These are phyloP conservation scores for Ophiostoma tasmaniense DNA, from an alignment of 2,329 filamentous ascomycete species.

Conservation along the genomic window DNA sequence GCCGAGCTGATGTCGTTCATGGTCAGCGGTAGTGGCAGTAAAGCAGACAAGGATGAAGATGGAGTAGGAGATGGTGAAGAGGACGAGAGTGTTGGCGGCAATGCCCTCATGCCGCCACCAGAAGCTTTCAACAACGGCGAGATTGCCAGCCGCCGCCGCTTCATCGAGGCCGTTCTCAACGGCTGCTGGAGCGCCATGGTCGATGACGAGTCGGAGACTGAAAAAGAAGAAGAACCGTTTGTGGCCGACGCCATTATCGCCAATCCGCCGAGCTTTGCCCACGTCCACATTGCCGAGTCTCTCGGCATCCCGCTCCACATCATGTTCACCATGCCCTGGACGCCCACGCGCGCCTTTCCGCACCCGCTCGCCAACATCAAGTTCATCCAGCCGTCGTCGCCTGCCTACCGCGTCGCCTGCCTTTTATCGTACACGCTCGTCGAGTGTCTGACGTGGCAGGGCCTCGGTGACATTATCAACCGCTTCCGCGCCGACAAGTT, in stretches of 20 bases:
- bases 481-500: slow-evolving; percentile 45
- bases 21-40: slow-evolving; percentile 52
- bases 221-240: slow-evolving; percentile 34
- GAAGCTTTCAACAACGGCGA: slow-evolving; percentile 70
- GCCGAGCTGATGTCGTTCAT: slow-evolving; percentile 78
- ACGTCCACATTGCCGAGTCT: slow-evolving; percentile 57
- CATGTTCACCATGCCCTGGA: slow-evolving; percentile 56
- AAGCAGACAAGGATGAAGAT: slow-evolving; percentile 26
- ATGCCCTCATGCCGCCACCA: slow-evolving; percentile 73
- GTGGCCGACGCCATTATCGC: slow-evolving; percentile 59
- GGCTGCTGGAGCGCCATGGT: slow-evolving; percentile 68
- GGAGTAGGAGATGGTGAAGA: not conserved
- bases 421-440: slow-evolving; percentile 60
- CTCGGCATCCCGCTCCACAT: slow-evolving; percentile 57
- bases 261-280: slow-evolving; percentile 58
- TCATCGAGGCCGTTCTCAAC: slow-evolving; percentile 69
- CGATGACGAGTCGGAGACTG: not conserved
- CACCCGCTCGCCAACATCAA: slow-evolving; percentile 66
- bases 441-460: slow-evolving; percentile 85
- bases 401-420: not conserved
- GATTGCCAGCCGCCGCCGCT: slow-evolving; percentile 62
- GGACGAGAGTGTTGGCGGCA: not conserved
- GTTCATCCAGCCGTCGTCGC: slow-evolving; percentile 26
- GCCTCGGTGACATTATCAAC: slow-evolving; percentile 70
- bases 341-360: slow-evolving; percentile 62